phyloP scores from a whole-genome alignment of 805 yeast species.

The Candida orba region DNA sequence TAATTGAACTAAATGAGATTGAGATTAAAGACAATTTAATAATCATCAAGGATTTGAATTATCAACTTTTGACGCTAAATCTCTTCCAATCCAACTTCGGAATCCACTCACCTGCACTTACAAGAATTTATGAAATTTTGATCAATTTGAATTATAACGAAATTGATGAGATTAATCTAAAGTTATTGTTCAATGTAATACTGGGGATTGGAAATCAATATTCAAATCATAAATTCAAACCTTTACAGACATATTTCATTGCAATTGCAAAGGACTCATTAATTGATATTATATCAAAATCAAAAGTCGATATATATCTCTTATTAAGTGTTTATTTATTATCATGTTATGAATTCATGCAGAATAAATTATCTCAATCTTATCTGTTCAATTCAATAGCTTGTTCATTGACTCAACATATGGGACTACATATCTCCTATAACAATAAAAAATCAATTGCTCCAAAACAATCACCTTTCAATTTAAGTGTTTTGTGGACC shows the following conservation, averaged over 20 bases:
- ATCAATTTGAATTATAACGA: constrained; percentile 15
- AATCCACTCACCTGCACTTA: constrained; percentile 15
- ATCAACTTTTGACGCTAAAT: constrained; percentile 4
- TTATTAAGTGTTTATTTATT: constrained; percentile 20
- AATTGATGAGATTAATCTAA: constrained; percentile 13
- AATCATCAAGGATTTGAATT: constrained; percentile 5
- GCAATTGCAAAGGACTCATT: constrained; percentile 22
- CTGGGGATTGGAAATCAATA: constrained; percentile 23
- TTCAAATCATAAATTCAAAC: constrained; percentile 9
- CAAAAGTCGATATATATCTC: constrained; percentile 17
- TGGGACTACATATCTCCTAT: constrained; percentile 18
- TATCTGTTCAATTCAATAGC: constrained; percentile 26
- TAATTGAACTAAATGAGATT: constrained; percentile 1
- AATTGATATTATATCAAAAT: constrained; percentile 13
- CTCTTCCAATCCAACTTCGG: constrained; percentile 9
- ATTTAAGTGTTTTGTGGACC: constrained; percentile 23
- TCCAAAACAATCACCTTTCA: not conserved
- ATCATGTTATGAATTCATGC: constrained; percentile 27
- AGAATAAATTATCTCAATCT: constrained; percentile 25
- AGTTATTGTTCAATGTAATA: constrained; percentile 20
- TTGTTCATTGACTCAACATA: constrained; percentile 28
- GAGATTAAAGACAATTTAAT: constrained; percentile 1
- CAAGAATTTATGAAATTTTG: constrained; percentile 9
- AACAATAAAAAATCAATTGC: not conserved
- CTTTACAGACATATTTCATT: constrained; percentile 16